These are phyloP conservation scores for Erythrobasidium hasegawianum DNA, from an alignment of 1,284 basidiomycete genomes.

Conservation along the genomic window DNA sequence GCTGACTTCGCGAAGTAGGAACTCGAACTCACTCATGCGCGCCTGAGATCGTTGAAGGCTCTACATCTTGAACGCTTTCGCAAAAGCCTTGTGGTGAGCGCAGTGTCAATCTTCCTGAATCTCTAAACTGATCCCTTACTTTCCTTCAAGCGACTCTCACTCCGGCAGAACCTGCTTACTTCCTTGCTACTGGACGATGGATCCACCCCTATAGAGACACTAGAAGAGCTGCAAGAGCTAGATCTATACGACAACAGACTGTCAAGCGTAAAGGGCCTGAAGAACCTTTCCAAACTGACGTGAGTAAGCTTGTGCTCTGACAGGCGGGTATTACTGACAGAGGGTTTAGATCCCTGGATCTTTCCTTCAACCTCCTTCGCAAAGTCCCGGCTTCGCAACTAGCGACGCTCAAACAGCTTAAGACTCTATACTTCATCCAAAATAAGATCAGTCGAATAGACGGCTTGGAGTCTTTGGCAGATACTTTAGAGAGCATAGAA, in stretches of 20 bases:
- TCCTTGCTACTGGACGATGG: slow-evolving; percentile 62
- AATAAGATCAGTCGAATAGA: slow-evolving; percentile 84
- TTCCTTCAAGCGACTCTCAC: slow-evolving; percentile 75
- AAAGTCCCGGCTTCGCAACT: slow-evolving; percentile 41
- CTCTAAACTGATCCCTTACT: slow-evolving; percentile 57
- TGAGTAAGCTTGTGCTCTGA: no score
- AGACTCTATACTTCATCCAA: slow-evolving; percentile 80
- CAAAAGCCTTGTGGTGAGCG: slow-evolving; percentile 39
- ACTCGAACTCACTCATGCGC: slow-evolving; percentile 81
- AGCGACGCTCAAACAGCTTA: slow-evolving; percentile 9
- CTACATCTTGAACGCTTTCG: slow-evolving; percentile 41
- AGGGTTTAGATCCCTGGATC: slow-evolving; percentile 82
- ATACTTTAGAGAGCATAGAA: slow-evolving; percentile 76
- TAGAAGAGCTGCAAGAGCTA: slow-evolving; percentile 74
- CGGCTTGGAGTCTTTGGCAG: slow-evolving; percentile 58
- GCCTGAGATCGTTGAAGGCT: slow-evolving; percentile 54
- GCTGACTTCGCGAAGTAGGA: slow-evolving; percentile 60
- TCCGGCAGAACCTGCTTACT: slow-evolving; percentile 83
- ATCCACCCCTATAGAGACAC: slow-evolving; percentile 54
- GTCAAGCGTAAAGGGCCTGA: slow-evolving; percentile 66
- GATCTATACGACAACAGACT: slow-evolving; percentile 96
- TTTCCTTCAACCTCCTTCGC: slow-evolving; percentile 87
- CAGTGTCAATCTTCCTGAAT: not conserved
- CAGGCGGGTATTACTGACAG: no score
- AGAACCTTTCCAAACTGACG: slow-evolving; percentile 63